Conservation (phyloP, 1,284 basidiomycete genomes). For the Anthracocystis panici-leucophaei region DNA sequence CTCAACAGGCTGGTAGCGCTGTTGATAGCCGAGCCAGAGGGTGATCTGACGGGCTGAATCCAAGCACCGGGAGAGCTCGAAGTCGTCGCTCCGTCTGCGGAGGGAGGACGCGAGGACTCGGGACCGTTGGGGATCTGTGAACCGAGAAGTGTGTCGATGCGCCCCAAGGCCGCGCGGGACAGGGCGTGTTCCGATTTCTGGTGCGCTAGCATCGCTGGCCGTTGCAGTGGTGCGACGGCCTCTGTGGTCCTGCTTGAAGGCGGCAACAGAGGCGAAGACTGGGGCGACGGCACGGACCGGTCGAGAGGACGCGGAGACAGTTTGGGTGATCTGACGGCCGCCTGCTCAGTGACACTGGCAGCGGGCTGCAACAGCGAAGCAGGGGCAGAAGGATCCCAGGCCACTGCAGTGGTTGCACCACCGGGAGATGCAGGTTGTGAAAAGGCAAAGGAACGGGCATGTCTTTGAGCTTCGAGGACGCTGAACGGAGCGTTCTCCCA, state of each 20-base stretch:
- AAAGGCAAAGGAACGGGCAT: conserved; percentile 26
- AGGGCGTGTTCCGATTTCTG: conserved; percentile 38
- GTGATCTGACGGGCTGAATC: conserved; percentile 24
- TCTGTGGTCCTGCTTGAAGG: conserved; percentile 3
- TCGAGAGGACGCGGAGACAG: conserved; percentile 18
- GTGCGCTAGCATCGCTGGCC: conserved; percentile 9
- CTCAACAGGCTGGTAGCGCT: conserved; percentile 43
- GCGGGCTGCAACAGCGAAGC: conserved; percentile 24
- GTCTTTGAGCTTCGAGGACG: conserved; percentile 53
- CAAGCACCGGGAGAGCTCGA: conserved; percentile 8
- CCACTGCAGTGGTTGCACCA: conserved; percentile 11
- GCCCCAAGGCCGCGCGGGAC: conserved; percentile 27
- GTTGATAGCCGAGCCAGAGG: conserved; percentile 29
- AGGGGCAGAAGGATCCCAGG: conserved; percentile 29
- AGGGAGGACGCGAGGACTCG: conserved; percentile 8
- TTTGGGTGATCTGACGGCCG: conserved; percentile 13
- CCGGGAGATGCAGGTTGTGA: conserved; percentile 52
- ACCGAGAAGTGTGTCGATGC: conserved; percentile 33
- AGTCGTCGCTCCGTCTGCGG: conserved; percentile 16
- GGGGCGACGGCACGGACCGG: conserved; percentile 4
- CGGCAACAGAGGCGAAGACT: conserved; percentile 24
- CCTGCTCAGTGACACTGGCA: conserved; percentile 20
- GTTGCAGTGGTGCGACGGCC: not conserved
- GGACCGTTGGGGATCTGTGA: conserved; percentile 11
- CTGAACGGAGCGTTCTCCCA: conserved; percentile 62